Percentiles rank a stretch among this genome's conserved stretches.
Conservation (phyloP, 2,329 filamentous ascomycete species). For the Pseudocercospora fijiensis region DNA sequence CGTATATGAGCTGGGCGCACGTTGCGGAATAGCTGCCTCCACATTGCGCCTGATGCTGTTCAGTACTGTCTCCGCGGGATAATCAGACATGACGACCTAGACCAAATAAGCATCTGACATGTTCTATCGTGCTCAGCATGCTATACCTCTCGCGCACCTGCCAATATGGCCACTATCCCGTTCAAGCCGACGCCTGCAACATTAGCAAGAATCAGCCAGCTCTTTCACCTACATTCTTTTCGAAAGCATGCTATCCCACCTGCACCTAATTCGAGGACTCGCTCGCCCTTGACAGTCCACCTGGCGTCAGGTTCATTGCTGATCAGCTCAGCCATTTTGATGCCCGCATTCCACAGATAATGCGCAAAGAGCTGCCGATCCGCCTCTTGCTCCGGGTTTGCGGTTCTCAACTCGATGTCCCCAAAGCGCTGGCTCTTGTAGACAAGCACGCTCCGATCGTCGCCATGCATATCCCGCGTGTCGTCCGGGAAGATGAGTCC, state of each 20-base stretch:
- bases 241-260: conserved; percentile 53
- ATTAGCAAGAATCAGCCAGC: conserved; percentile 23
- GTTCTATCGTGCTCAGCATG: not conserved
- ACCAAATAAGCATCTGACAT: not conserved
- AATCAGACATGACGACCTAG: conserved; percentile 64
- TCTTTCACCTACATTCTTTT: conserved; percentile 22
- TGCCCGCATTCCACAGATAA: conserved; percentile 68
- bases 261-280: conserved; percentile 65
- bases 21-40: conserved; percentile 48
- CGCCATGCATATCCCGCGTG: conserved; percentile 64
- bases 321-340: conserved; percentile 49
- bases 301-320: conserved; percentile 38
- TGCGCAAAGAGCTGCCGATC: conserved; percentile 66
- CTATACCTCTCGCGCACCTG: conserved; percentile 47
- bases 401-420: conserved; percentile 43
- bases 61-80: conserved; percentile 62
- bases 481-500: conserved; percentile 69
- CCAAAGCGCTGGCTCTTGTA: conserved; percentile 49
- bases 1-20: conserved; percentile 40
- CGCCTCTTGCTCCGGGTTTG: conserved; percentile 52
- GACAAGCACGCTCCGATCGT: conserved; percentile 57
- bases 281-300: conserved; percentile 53
- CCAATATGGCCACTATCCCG: conserved; percentile 48
- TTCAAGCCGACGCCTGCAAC: conserved; percentile 47
- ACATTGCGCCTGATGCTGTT: conserved; percentile 60